Conservation (phyloP, 495 filamentous ascomycete genomes). For the Daldinia concentrica region DNA sequence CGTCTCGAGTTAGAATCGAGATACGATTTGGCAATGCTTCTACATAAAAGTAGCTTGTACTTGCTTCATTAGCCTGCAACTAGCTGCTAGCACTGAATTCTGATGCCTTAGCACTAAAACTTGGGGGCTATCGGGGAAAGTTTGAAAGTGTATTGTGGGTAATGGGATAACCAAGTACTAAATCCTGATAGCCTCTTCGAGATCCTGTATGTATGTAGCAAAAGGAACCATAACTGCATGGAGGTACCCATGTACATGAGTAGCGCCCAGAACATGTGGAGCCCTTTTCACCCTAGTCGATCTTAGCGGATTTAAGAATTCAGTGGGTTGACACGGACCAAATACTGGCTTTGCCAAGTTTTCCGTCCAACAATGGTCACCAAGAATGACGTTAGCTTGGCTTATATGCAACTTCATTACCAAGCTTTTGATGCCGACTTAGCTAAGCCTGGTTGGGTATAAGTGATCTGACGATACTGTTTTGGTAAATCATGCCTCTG, state of each 20-base stretch:
- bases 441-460: constrained; percentile 24
- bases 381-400: constrained; percentile 38
- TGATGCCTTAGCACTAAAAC: constrained; percentile 24
- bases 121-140: constrained; percentile 15
- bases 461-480: constrained; percentile 1
- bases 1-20: constrained; percentile 29
- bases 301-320: constrained; percentile 36
- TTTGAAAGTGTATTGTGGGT: not conserved
- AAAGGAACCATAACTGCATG: constrained; percentile 1
- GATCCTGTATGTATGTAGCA: constrained; percentile 6
- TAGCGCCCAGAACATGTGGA: constrained; percentile 11
- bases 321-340: constrained; percentile 22
- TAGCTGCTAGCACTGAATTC: constrained; percentile 1
- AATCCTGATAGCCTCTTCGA: constrained; percentile 11
- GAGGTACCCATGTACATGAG: constrained; percentile 8
- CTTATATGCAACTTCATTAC: constrained; percentile 29
- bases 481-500: not conserved
- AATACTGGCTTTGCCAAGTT: constrained; percentile 17
- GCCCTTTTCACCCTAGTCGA: not conserved
- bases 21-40: constrained; percentile 43
- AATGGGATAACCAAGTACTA: constrained; percentile 16
- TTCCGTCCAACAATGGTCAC: constrained; percentile 25
- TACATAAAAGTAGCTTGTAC: not conserved
- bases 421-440: constrained; percentile 38
- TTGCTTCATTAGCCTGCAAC: constrained; percentile 2